Evolutionary conservation across 331 rosid genomes (phyloP).

Genomic region (Rhamnella rubrinervis): DNA sequence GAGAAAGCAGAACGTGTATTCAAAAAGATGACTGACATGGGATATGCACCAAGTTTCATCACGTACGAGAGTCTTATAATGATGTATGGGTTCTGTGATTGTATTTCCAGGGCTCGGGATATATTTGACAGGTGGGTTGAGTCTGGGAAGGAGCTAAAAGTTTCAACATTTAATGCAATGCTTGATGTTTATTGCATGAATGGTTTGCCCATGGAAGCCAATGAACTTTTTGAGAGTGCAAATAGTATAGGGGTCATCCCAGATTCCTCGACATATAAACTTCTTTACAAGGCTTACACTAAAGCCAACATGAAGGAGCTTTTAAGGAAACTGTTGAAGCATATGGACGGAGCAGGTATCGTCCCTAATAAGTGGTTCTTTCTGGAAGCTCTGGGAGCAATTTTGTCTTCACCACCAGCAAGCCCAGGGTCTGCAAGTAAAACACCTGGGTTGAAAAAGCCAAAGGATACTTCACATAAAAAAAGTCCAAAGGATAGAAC

Average conservation of each 20-base stretch:
- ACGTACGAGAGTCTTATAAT: constrained; percentile 81
- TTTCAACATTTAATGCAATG: constrained; percentile 85
- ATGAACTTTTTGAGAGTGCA: constrained; percentile 58
- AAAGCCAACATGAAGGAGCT: constrained; percentile 76
- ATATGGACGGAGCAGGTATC: constrained; percentile 82
- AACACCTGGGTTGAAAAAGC: constrained; percentile 31
- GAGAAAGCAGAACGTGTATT: constrained; percentile 66
- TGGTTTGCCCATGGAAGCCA: constrained; percentile 79
- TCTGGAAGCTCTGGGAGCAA: constrained; percentile 75
- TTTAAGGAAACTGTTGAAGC: constrained; percentile 60
- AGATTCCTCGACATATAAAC: constrained; percentile 76
- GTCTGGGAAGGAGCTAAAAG: constrained; percentile 54
- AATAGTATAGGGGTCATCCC: constrained; percentile 42
- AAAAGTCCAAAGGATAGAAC: constrained; percentile 20
- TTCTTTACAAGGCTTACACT: constrained; percentile 86
- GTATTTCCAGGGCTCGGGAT: constrained; percentile 68
- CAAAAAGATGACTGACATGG: constrained; percentile 65
- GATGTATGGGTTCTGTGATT: constrained; percentile 75
- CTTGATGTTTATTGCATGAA: constrained; percentile 90
- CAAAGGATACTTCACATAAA: constrained; percentile 11
- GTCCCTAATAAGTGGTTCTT: constrained; percentile 88
- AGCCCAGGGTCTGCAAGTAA: constrained; percentile 36
- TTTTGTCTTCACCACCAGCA: constrained; percentile 48
- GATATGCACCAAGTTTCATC: constrained; percentile 66
- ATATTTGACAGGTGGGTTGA: constrained; percentile 62